Percentiles rank a stretch among this genome's conserved stretches.
Conservation (phyloP, 148 eudicot species). For the Chenopodium berlandieri region DNA sequence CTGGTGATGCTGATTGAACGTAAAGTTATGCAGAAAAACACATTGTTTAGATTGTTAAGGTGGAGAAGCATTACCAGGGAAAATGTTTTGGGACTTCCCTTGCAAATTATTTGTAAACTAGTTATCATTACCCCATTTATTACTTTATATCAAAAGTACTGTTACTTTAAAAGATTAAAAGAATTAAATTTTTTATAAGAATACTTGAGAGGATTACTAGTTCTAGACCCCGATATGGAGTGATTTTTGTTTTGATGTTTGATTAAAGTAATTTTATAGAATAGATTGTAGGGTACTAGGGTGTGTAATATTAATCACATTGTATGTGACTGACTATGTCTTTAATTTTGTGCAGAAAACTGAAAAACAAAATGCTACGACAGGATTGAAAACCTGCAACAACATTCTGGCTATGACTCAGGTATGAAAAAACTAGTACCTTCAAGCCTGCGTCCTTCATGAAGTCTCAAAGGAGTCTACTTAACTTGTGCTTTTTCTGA, state of each 20-base stretch:
- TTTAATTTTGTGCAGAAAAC: slow-evolving; percentile 52
- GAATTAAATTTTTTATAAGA: too few species aligned
- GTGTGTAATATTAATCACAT: not conserved
- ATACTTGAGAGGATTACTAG: not conserved
- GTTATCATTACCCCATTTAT: not conserved
- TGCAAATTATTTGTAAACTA: not conserved
- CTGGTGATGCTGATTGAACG: not conserved
- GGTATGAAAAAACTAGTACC: slow-evolving; percentile 36
- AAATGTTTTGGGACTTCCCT: not conserved
- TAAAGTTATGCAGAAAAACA: not conserved
- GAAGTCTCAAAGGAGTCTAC: slow-evolving; percentile 10
- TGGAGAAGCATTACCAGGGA: not conserved
- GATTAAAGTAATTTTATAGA: not conserved
- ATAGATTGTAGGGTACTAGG: too few species aligned
- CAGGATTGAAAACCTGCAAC: slow-evolving; percentile 86
- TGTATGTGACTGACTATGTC: not conserved
- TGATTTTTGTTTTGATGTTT: not conserved
- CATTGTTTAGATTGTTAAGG: not conserved
- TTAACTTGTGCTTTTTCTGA: slow-evolving; percentile 12
- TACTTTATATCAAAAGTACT: too few species aligned
- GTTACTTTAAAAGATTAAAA: too few species aligned
- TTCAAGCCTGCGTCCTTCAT: not conserved
- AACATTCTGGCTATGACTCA: slow-evolving; percentile 89
- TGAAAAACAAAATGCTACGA: slow-evolving; percentile 70
- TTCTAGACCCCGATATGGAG: not conserved